Base-by-base conservation (phyloP, 331 rosid species). In the Rosa hybrid region DNA sequence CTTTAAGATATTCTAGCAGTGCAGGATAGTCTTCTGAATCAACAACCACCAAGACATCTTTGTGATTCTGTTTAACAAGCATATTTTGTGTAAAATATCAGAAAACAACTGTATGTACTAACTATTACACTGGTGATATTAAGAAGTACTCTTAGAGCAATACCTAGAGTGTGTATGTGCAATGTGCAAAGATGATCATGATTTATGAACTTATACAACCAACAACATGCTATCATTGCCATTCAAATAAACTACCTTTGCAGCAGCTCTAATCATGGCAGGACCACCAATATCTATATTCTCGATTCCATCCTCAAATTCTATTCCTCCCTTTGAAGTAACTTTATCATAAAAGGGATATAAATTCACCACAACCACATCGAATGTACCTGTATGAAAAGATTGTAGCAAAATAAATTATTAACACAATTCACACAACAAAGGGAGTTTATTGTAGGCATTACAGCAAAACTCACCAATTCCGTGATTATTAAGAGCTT, bases 281-380 rank as follows among this genome's bases (percentile, higher is more conserved):
- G 98, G 96, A 81, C 99, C 98, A 81, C 99, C 99, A 79, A 93
- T 95, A 85, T 95, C 98, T 84, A 95, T 93, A 86, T 95, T 95
- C 85, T 95, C 99, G 49, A 95, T 87, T 79, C 98, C 99, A 81
- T 95, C 94, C 72, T 95, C 97, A 86, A 95, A 95, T 67, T 83
- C 91, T 75, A 93, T 63, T 45, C 86, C 92, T 53, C 87, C 86
- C 10, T 86, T 14, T 51, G 99, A 91, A 67, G 99, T 91, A 74
- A 95, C 98, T 84, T 86, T 93, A 73, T 90, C 89, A 51, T 91
- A 90, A 84, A 95, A 95, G 45, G 99, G 99, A 59, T 95, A 95
- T 87, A 93, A 82, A 82, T 95, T 95, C 78, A 93, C 99, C 87
- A 95, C 93, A 42, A 95, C 99, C 42, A 93, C 86, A 85, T 95